These are phyloP conservation scores for Cucurbita ficifolia DNA, from an alignment of 306 rosid species.

Conservation along the genomic window DNA sequence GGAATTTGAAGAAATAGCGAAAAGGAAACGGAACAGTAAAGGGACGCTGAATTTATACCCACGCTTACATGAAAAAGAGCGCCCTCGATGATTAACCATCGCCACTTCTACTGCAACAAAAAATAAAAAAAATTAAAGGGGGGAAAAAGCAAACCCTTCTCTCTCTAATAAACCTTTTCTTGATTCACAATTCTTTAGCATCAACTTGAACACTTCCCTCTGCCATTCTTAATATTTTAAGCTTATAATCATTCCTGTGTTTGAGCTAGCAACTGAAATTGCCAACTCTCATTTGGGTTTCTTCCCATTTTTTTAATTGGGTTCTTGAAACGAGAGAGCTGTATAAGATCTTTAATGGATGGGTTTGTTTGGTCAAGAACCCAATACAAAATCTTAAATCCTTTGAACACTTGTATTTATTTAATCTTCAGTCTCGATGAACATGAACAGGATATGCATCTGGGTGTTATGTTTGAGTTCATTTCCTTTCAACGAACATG, in stretches of 20 bases:
- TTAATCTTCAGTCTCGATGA: background rate
- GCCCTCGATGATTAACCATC: constrained; percentile 98
- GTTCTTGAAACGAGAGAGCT: constrained; percentile 4
- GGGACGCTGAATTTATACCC: constrained; percentile 28
- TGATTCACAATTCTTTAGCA: constrained; percentile 5
- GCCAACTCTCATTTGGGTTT: constrained; percentile 28
- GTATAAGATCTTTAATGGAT: background rate
- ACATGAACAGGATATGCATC: background rate
- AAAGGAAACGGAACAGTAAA: background rate
- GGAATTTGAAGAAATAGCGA: background rate
- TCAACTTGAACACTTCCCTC: background rate
- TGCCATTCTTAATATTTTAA: constrained; percentile 14
- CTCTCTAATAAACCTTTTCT: constrained; percentile 13
- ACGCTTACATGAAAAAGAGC: constrained; percentile 69
- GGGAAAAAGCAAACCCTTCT: background rate
- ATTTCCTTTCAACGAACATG: background rate
- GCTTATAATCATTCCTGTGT: constrained; percentile 31
- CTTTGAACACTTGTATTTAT: background rate
- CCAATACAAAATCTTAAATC: background rate
- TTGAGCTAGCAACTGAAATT: constrained; percentile 63
- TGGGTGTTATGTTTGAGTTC: background rate
- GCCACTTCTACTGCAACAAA: constrained; percentile 46
- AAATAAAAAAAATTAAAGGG: constrained; percentile 17
- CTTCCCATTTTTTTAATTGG: background rate
- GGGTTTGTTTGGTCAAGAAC: constrained; percentile 8